phyloP scores from a whole-genome alignment of 768 basidiomycete species.

The Symmetrospora coprosmae region DNA sequence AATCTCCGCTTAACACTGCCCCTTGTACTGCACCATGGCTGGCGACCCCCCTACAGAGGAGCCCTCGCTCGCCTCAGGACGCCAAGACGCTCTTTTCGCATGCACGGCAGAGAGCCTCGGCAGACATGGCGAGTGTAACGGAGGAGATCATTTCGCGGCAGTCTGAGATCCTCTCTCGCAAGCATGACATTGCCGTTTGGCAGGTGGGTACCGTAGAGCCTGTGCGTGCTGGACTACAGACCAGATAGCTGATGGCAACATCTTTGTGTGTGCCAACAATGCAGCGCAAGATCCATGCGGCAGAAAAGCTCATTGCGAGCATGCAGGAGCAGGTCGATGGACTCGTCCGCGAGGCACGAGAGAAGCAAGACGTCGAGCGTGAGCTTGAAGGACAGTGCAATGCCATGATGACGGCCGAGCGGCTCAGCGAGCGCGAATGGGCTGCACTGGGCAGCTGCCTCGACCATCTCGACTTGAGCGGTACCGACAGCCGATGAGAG shows the following conservation, averaged over 20 bases:
- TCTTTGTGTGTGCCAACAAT: background rate
- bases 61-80: conserved; percentile 16
- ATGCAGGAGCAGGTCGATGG: conserved; percentile 14
- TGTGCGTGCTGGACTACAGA: background rate
- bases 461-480: background rate
- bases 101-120: background rate
- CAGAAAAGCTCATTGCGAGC: background rate
- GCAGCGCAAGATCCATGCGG: conserved; percentile 19
- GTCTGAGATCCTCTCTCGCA: conserved; percentile 17
- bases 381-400: conserved; percentile 7
- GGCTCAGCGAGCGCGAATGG: background rate
- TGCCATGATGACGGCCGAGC: conserved; percentile 1
- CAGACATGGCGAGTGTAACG: background rate
- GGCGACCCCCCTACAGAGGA: no score
- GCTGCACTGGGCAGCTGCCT: background rate
- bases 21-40: no score
- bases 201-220: background rate
- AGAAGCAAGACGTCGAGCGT: conserved; percentile 7
- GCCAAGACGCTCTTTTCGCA: background rate
- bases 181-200: conserved; percentile 20
- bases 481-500: background rate
- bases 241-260: background rate
- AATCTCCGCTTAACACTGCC: no score
- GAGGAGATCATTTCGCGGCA: conserved; percentile 15
- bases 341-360: conserved; percentile 2